A percentile compares a stretch with the other conserved stretches of the same genome.
These are phyloP conservation scores for Diaporthe ampelina DNA, from an alignment of 2,329 filamentous ascomycete species.

Conservation along the genomic window DNA sequence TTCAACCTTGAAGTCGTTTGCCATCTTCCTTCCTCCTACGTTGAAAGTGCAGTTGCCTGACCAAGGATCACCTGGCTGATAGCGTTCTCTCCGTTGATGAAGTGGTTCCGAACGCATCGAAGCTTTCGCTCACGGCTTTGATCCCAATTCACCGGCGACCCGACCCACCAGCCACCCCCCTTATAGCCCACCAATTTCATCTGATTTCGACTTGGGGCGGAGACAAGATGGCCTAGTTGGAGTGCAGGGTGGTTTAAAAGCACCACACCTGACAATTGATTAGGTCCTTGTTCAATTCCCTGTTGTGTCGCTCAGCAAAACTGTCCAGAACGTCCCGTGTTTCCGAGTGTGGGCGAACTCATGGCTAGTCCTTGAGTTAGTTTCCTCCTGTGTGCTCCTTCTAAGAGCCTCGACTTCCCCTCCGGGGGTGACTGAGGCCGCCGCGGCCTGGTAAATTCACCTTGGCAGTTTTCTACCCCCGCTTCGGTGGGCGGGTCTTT, in stretches of 20 bases:
- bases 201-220: neutral
- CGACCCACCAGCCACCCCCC: neutral
- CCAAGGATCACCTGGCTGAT: no score
- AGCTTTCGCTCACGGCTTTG: no score
- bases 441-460: neutral
- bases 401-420: neutral
- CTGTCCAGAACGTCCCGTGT: neutral
- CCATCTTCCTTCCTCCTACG: no score
- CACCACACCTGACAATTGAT: neutral
- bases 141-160: neutral
- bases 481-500: constrained; percentile 8
- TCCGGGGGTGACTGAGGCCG: neutral
- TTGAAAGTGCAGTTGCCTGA: no score
- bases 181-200: neutral
- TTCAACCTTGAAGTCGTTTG: no score
- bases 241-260: neutral
- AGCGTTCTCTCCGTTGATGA: no score
- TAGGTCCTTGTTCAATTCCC: neutral
- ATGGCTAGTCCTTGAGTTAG: neutral
- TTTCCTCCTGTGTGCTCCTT: neutral
- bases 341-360: neutral
- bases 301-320: constrained; percentile 4
- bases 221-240: constrained; percentile 4
- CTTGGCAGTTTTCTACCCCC: constrained; percentile 1
- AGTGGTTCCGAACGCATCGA: no score